Percentiles rank a stretch among this genome's conserved stretches.
Conservation (phyloP, 768 basidiomycete species). For the Nidula microcarpa region DNA sequence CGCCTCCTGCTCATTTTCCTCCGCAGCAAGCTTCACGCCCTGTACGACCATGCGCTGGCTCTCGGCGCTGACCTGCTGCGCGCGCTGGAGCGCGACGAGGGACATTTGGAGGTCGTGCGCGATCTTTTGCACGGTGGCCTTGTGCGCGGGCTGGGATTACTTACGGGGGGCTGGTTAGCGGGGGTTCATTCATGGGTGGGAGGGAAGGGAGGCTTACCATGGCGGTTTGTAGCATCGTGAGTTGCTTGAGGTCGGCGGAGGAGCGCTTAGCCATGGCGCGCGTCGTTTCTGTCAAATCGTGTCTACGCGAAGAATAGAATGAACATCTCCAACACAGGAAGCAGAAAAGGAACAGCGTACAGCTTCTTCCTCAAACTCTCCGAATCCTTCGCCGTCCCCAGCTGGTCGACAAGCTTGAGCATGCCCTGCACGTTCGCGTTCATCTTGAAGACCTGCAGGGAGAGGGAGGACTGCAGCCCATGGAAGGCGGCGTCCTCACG, state of each 20-base stretch:
- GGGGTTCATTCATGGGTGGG: not conserved
- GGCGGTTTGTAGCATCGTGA: slow-evolving; percentile 62
- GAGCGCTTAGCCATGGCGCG: slow-evolving; percentile 93
- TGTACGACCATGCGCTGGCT: slow-evolving; percentile 87
- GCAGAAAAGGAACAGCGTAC: slow-evolving; percentile 44
- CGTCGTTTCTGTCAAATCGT: slow-evolving; percentile 93
- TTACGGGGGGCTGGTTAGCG: not conserved
- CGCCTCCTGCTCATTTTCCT: slow-evolving; percentile 52
- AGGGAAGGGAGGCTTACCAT: slow-evolving; percentile 40
- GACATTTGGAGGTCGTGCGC: slow-evolving; percentile 91
- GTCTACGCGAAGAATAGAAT: slow-evolving; percentile 39
- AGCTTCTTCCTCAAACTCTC: slow-evolving; percentile 76
- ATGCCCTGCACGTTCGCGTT: slow-evolving; percentile 97
- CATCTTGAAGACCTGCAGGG: slow-evolving; percentile 97
- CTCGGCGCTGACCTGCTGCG: slow-evolving; percentile 88
- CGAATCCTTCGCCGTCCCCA: slow-evolving; percentile 83
- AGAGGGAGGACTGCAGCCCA: slow-evolving; percentile 73
- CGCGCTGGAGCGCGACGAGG: slow-evolving; percentile 86
- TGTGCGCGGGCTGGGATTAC: slow-evolving; percentile 61
- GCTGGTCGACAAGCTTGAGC: slow-evolving; percentile 91
- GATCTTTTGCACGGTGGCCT: slow-evolving; percentile 85
- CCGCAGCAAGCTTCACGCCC: slow-evolving; percentile 79
- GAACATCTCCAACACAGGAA: slow-evolving; percentile 2
- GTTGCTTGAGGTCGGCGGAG: slow-evolving; percentile 88
- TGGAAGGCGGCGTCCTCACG: slow-evolving; percentile 74